Evolutionary conservation across 805 yeast genomes (phyloP), one percentile per base, ranked within the genome.

Genomic region (Saturnispora dispora): DNA sequence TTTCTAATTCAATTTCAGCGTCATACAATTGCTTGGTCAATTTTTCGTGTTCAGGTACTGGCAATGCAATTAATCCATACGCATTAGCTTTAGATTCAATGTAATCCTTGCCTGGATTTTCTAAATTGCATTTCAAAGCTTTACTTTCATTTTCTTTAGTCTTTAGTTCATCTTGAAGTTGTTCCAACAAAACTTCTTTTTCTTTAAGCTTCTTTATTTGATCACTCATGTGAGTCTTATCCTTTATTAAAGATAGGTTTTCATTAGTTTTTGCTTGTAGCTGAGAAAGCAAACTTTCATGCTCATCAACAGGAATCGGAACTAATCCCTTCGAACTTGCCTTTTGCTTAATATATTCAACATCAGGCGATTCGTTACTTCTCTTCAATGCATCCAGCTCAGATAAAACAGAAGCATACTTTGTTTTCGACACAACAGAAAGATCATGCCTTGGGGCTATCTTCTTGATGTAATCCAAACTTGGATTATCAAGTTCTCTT

Each of bases 11-110:
- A 5, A 41, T 18, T 11, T 48, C 9, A 37, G 36, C 48, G 4
- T 45, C 48, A 8, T 32, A 9, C 7, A 57, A 28, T 37, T 55
- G 52, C 3, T 45, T 23, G 17, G 47, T 47, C n/a, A 55, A 35
- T 5, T 40, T 45, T 3, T 39, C 41, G 25, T 55, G 56, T 11
- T 58, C 58, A 10, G 17, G 46, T 4, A 28, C 13, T 11, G 59
- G 48, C 22, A 58, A 32, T 3, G 72, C 60, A 25, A 64, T 62
- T 32, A 71, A 59, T 1, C 71, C 73, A 48, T 63, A 56, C 9
- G 59, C 66, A n/a, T 50, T 46, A 0, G 75, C 72, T 47, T 53
- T 57, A 22, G 57, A 46, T 36, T 56, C 54, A 28, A 67, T 47
- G 39, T 57, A 54, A 4, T 55, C 58, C 11, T 32, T 25, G 25